phyloP scores from a whole-genome alignment of 495 filamentous ascomycete genomes.

The Lepraria neglecta region DNA sequence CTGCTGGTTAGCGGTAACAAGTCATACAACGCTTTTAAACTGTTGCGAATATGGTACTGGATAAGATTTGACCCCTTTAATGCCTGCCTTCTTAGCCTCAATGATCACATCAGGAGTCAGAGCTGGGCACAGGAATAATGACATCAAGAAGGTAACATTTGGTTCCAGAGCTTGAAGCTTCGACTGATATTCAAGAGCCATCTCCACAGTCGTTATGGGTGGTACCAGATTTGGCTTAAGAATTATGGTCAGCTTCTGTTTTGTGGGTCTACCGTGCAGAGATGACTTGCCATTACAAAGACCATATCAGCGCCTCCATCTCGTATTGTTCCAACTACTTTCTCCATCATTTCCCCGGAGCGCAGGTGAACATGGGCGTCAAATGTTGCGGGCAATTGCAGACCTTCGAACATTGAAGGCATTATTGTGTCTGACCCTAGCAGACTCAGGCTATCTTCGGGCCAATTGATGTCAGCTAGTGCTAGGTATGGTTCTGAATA shows the following conservation, averaged over 20 bases:
- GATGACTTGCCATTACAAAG: slow-evolving; percentile 64
- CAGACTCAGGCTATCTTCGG: not conserved
- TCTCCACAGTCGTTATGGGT: slow-evolving; percentile 65
- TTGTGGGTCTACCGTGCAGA: not conserved
- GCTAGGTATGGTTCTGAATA: no score
- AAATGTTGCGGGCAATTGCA: slow-evolving; percentile 35
- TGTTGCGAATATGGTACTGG: slow-evolving; percentile 33
- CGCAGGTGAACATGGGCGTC: slow-evolving; percentile 69
- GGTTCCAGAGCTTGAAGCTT: slow-evolving; percentile 61
- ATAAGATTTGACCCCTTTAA: slow-evolving; percentile 51
- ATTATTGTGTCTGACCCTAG: not conserved
- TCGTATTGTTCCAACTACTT: slow-evolving; percentile 70
- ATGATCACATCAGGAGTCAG: slow-evolving; percentile 74
- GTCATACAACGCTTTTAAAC: not conserved
- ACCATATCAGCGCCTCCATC: slow-evolving; percentile 71
- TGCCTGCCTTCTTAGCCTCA: slow-evolving; percentile 58
- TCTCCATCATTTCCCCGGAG: slow-evolving; percentile 72
- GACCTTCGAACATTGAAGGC: slow-evolving; percentile 2
- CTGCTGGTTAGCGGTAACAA: not conserved
- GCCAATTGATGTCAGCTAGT: not conserved
- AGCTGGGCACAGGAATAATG: slow-evolving; percentile 71
- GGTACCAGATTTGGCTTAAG: slow-evolving; percentile 62
- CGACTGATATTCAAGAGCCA: slow-evolving; percentile 68
- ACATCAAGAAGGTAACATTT: slow-evolving; percentile 78
- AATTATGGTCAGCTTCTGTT: not conserved